A percentile compares a stretch with the other conserved stretches of the same genome.
These are phyloP conservation scores for Penicillium sp. DNA, from an alignment of 2,329 filamentous ascomycete genomes.

Conservation along the genomic window DNA sequence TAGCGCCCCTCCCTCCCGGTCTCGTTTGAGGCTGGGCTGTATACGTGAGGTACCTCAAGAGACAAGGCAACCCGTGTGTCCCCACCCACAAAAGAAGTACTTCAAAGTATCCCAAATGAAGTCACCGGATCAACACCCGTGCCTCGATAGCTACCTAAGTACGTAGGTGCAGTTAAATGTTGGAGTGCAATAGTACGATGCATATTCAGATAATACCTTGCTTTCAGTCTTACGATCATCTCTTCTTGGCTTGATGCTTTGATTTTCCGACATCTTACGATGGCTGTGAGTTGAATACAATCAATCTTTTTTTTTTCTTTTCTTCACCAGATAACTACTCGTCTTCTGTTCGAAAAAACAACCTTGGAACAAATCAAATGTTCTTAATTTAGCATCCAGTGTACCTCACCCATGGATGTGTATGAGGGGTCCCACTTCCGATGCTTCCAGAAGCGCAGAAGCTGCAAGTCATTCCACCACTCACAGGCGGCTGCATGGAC, in stretches of 20 bases:
- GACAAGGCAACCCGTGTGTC: not conserved
- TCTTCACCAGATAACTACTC: too few relatives aligned
- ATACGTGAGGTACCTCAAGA: not conserved
- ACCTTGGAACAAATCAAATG: too few relatives aligned
- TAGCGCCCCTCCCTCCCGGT: constrained; percentile 5
- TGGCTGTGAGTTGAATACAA: not conserved
- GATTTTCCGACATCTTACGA: too few relatives aligned
- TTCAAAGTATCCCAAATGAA: not conserved
- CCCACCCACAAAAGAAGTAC: not conserved
- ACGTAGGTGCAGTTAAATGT: too few relatives aligned
- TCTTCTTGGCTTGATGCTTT: too few relatives aligned
- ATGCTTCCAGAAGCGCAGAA: not conserved
- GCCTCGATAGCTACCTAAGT: not conserved
- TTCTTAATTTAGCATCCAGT: not conserved
- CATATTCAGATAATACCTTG: not conserved
- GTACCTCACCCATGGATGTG: not conserved
- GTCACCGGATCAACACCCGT: not conserved
- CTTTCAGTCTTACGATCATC: not conserved
- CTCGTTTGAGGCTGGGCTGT: constrained; percentile 6
- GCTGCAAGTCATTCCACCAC: not conserved
- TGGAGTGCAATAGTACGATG: not conserved
- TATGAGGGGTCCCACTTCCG: not conserved
- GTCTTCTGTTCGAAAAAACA: too few relatives aligned
- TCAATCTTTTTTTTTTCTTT: too few relatives aligned
- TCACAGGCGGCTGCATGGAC: not conserved